A percentile compares a stretch with the other conserved stretches of the same genome.
phyloP scores from a whole-genome alignment of 2,329 filamentous ascomycete species.

The Colletotrichum sp. region DNA sequence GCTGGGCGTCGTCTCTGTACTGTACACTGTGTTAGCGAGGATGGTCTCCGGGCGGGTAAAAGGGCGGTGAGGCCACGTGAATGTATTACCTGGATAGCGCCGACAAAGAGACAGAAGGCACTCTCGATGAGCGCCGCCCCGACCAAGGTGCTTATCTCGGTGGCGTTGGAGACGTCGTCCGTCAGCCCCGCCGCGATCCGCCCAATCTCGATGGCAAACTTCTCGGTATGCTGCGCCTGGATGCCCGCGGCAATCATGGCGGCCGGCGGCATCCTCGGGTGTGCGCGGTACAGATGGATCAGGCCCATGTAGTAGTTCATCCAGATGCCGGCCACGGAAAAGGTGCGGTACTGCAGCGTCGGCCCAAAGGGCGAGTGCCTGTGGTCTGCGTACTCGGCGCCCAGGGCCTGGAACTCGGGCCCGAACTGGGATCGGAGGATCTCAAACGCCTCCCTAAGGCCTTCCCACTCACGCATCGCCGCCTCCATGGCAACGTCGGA shows the following conservation, averaged over 20 bases:
- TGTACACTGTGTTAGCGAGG: conserved; percentile 42
- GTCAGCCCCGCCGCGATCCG: conserved; percentile 78
- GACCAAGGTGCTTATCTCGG: conserved; percentile 75
- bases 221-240: conserved; percentile 73
- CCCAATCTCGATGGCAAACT: conserved; percentile 76
- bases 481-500: conserved; percentile 68
- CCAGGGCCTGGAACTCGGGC: conserved; percentile 77
- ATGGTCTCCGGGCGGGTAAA: background rate
- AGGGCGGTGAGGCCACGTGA: background rate
- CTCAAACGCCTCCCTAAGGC: conserved; percentile 74
- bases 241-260: conserved; percentile 87
- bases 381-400: conserved; percentile 67
- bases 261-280: conserved; percentile 90
- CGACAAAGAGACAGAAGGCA: conserved; percentile 84
- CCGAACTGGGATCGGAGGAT: conserved; percentile 71
- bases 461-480: conserved; percentile 81
- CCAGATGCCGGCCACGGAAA: conserved; percentile 88
- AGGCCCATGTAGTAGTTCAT: conserved; percentile 85
- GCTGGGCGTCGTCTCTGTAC: conserved; percentile 74
- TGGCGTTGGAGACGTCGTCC: conserved; percentile 55
- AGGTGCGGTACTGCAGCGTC: conserved; percentile 81
- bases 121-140: conserved; percentile 84
- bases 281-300: conserved; percentile 81
- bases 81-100: conserved; percentile 71
- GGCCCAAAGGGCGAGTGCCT: conserved; percentile 79